phyloP scores from a whole-genome alignment of 2,329 filamentous ascomycete genomes.

The Chrysoporthe deuterocubensis region DNA sequence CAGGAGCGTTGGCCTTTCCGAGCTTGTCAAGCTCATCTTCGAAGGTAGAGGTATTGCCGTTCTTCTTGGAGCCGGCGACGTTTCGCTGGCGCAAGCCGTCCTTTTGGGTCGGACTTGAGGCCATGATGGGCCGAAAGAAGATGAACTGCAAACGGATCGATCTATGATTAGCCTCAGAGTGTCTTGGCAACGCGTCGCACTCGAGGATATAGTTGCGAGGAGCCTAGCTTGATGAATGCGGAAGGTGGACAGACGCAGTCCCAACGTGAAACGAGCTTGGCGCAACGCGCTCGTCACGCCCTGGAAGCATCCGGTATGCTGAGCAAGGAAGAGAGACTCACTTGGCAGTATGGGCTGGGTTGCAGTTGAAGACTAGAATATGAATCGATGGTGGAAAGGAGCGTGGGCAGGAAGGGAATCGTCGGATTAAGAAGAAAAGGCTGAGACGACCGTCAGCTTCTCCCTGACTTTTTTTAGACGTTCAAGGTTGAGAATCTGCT shows the following conservation, averaged over 20 bases:
- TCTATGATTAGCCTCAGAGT: conserved; percentile 8
- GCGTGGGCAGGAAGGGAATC: conserved; percentile 2
- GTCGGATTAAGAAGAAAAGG: conserved; percentile 7
- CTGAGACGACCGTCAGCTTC: conserved; percentile 13
- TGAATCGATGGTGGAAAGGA: conserved; percentile 6
- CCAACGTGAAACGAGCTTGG: not conserved
- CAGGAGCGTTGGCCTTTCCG: conserved; percentile 45
- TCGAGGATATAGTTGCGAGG: not conserved
- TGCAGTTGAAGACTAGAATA: not conserved
- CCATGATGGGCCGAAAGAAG: conserved; percentile 45
- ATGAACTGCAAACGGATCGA: conserved; percentile 6
- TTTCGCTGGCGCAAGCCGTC: conserved; percentile 64
- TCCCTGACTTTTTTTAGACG: conserved; percentile 12
- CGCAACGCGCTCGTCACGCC: conserved; percentile 3
- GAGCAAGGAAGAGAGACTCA: not conserved
- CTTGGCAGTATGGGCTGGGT: not conserved
- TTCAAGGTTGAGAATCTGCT: not conserved
- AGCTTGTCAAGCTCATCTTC: conserved; percentile 58
- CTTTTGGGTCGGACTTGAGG: conserved; percentile 55
- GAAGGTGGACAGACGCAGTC: conserved; percentile 24
- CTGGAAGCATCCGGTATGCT: not conserved
- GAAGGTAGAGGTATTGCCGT: conserved; percentile 49
- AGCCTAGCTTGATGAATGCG: conserved; percentile 20
- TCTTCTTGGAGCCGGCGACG: conserved; percentile 50
- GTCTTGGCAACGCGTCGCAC: not conserved